These are phyloP conservation scores for Xylariaceae sp. DNA, from an alignment of 2,329 filamentous ascomycete genomes.

Conservation along the genomic window DNA sequence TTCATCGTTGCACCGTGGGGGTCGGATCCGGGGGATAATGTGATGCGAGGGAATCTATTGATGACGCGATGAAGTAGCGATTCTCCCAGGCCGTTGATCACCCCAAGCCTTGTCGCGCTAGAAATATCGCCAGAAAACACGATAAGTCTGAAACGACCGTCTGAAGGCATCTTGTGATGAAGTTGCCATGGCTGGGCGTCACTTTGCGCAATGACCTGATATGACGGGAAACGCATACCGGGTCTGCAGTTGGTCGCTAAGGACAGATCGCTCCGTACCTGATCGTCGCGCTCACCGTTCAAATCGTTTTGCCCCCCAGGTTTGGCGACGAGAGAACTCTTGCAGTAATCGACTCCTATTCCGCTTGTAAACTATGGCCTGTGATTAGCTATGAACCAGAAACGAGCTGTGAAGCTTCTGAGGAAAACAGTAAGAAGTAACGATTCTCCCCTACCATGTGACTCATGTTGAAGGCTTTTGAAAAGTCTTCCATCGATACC, in stretches of 20 bases:
- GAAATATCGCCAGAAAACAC: slow-evolving; percentile 61
- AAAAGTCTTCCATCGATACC: slow-evolving; percentile 55
- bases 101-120: slow-evolving; percentile 38
- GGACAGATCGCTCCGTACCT: slow-evolving; percentile 32
- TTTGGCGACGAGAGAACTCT: slow-evolving; percentile 56
- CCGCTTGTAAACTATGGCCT: slow-evolving; percentile 16
- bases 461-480: slow-evolving; percentile 23
- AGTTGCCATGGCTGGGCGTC: slow-evolving; percentile 57
- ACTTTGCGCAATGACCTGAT: slow-evolving; percentile 59
- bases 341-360: slow-evolving; percentile 54
- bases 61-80: slow-evolving; percentile 43
- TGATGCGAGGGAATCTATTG: slow-evolving; percentile 31
- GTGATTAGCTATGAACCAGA: background rate
- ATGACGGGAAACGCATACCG: slow-evolving; percentile 58
- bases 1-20: slow-evolving; percentile 12
- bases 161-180: slow-evolving; percentile 53
- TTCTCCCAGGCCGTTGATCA: slow-evolving; percentile 42
- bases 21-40: slow-evolving; percentile 20
- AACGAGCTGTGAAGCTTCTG: background rate
- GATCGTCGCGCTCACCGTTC: background rate
- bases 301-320: slow-evolving; percentile 27
- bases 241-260: slow-evolving; percentile 45
- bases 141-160: slow-evolving; percentile 58
- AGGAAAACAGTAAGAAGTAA: background rate
- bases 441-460: slow-evolving; percentile 16